Conservation (phyloP, 192 early-diverging fungal genomes). For the Coemansia furcata region DNA sequence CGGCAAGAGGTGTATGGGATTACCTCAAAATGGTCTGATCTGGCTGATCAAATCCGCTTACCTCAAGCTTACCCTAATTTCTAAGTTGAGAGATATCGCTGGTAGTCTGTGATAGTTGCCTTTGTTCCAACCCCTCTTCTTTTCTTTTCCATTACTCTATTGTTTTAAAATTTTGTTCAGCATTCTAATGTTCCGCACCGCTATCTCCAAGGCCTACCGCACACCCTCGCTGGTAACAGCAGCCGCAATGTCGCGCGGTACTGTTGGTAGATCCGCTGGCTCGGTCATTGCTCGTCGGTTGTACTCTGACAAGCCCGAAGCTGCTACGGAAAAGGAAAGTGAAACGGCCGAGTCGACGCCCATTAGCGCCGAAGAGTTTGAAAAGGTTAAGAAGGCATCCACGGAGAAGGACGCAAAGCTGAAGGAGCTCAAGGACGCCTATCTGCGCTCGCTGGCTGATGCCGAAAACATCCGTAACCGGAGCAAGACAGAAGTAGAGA, state of each 20-base stretch:
- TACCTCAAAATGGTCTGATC: not conserved
- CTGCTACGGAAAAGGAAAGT: not conserved
- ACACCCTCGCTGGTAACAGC: constrained; percentile 14
- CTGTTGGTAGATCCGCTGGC: not conserved
- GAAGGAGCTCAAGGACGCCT: constrained; percentile 69
- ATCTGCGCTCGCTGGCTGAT: constrained; percentile 91
- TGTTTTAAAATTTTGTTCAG: not conserved
- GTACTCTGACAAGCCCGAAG: constrained; percentile 39
- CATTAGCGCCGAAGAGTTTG: constrained; percentile 22
- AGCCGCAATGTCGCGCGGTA: not conserved
- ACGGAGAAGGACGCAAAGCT: constrained; percentile 54
- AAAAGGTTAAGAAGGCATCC: constrained; percentile 30
- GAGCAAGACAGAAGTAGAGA: constrained; percentile 80
- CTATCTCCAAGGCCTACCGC: constrained; percentile 25
- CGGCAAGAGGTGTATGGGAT: not conserved
- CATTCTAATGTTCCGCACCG: constrained; percentile 36
- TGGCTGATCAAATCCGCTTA: not conserved
- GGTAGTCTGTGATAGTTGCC: not conserved
- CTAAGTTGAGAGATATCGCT: too few species aligned
- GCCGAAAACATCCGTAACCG: constrained; percentile 93
- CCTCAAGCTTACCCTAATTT: not conserved
- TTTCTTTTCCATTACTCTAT: not conserved
- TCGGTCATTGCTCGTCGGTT: constrained; percentile 18
- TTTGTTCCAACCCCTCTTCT: not conserved
- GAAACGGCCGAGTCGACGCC: not conserved